Percentiles rank a stretch among this genome's conserved stretches.
Evolutionary conservation across 2,329 filamentous ascomycete genomes (phyloP).

Genomic region (Fusarium marasasianum): DNA sequence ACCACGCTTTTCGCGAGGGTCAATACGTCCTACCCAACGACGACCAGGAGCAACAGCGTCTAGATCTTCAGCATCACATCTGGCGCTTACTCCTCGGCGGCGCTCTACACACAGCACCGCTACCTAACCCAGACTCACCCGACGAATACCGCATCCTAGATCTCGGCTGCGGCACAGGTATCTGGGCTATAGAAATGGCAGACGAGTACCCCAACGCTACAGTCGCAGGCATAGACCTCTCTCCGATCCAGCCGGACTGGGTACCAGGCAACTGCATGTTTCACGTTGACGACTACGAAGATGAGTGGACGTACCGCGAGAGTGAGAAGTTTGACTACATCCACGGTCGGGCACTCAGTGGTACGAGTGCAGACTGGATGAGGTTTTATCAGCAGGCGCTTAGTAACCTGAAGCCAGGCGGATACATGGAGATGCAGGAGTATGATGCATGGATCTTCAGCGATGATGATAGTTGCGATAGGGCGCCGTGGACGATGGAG

Average conservation of each 20-base stretch:
- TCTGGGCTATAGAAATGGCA: constrained; percentile 68
- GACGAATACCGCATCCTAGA: constrained; percentile 58
- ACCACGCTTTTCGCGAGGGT: constrained; percentile 48
- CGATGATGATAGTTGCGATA: constrained; percentile 50
- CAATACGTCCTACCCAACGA: constrained; percentile 45
- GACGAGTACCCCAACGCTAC: constrained; percentile 52
- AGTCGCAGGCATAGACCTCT: constrained; percentile 63
- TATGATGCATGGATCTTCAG: constrained; percentile 52
- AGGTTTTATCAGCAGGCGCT: constrained; percentile 45
- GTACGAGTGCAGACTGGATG: constrained; percentile 47
- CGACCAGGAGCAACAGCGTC: constrained; percentile 49
- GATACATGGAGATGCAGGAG: constrained; percentile 52
- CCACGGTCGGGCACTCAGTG: constrained; percentile 48
- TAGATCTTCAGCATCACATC: constrained; percentile 51
- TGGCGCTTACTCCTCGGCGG: constrained; percentile 43
- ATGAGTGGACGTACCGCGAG: constrained; percentile 49
- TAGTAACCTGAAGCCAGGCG: constrained; percentile 47
- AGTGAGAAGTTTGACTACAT: constrained; percentile 51
- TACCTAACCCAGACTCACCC: constrained; percentile 29
- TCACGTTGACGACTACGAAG: constrained; percentile 71
- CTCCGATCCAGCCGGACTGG: constrained; percentile 64
- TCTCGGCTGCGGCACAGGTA: constrained; percentile 69
- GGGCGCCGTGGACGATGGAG: constrained; percentile 51
- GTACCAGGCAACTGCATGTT: constrained; percentile 71
- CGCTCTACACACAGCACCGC: constrained; percentile 38